Conservation (phyloP, 768 basidiomycete genomes). For the Termitomyces sp. region DNA sequence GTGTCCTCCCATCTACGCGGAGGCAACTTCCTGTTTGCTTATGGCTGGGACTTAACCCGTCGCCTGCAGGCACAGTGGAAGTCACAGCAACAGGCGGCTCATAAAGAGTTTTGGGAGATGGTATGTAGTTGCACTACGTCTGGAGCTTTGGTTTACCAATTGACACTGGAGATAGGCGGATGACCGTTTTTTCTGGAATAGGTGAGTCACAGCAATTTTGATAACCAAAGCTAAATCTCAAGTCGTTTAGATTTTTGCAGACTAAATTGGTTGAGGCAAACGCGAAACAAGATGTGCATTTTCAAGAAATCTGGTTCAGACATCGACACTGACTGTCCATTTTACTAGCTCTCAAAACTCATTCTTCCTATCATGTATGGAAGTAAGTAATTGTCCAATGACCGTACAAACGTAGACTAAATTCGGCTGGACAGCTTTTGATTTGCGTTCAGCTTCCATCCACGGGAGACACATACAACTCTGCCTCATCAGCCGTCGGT, state of each 20-base stretch:
- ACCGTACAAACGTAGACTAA: conserved; percentile 1
- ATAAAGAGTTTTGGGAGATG: conserved; percentile 69
- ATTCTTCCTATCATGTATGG: conserved; percentile 94
- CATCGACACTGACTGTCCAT: conserved; percentile 9
- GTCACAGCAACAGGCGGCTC: conserved; percentile 41
- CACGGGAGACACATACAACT: conserved; percentile 78
- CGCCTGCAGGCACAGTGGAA: conserved; percentile 80
- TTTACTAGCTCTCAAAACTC: conserved; percentile 68
- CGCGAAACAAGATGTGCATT: conserved; percentile 60
- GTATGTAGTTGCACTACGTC: conserved; percentile 33
- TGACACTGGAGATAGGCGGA: conserved; percentile 53
- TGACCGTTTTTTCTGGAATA: conserved; percentile 99
- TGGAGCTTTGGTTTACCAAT: background rate
- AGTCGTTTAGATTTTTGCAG: conserved; percentile 30
- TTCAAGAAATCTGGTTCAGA: background rate
- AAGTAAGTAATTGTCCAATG: conserved; percentile 49
- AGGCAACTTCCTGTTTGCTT: conserved; percentile 87
- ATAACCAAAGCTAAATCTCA: background rate
- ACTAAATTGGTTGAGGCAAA: conserved; percentile 32
- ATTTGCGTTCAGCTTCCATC: conserved; percentile 68
- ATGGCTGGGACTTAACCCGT: conserved; percentile 85
- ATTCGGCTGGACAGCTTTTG: conserved; percentile 58
- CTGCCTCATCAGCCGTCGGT: conserved; percentile 88
- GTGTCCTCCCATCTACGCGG: conserved; percentile 77
- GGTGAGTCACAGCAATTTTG: conserved; percentile 31